These are phyloP conservation scores for Fusarium keratoplasticum DNA, from an alignment of 2,329 filamentous ascomycete genomes.

Conservation along the genomic window DNA sequence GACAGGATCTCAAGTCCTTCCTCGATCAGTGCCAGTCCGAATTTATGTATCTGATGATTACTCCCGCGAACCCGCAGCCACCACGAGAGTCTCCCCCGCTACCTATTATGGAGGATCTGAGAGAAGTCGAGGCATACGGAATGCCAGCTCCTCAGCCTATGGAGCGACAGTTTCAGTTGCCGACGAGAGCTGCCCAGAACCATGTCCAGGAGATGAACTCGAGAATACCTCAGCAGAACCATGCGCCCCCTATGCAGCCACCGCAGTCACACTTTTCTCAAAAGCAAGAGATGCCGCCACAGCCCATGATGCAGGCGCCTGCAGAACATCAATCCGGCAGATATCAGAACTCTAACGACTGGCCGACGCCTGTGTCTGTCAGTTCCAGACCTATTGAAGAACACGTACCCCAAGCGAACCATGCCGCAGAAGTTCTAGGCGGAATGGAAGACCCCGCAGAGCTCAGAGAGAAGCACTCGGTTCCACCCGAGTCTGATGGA, in stretches of 20 bases:
- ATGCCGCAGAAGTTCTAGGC: slow-evolving; percentile 54
- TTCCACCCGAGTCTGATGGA: slow-evolving; percentile 71
- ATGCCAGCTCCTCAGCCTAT: slow-evolving; percentile 57
- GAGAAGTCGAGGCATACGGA: slow-evolving; percentile 64
- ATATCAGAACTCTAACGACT: slow-evolving; percentile 53
- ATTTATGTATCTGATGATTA: slow-evolving; percentile 76
- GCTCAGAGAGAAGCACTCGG: slow-evolving; percentile 59
- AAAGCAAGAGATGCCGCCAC: slow-evolving; percentile 57
- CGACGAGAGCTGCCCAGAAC: slow-evolving; percentile 63
- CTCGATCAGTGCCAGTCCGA: slow-evolving; percentile 74
- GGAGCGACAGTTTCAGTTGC: slow-evolving; percentile 55
- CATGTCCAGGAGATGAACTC: slow-evolving; percentile 65
- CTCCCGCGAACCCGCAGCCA: slow-evolving; percentile 73
- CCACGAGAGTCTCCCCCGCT: slow-evolving; percentile 72
- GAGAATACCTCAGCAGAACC: slow-evolving; percentile 67
- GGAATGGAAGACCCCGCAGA: slow-evolving; percentile 56
- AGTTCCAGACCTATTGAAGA: slow-evolving; percentile 52
- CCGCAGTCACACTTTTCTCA: slow-evolving; percentile 48
- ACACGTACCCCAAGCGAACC: slow-evolving; percentile 48
- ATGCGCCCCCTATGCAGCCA: slow-evolving; percentile 67
- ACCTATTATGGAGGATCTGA: slow-evolving; percentile 69
- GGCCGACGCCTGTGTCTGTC: slow-evolving; percentile 49
- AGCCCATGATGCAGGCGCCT: slow-evolving; percentile 65
- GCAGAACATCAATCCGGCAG: slow-evolving; percentile 60
- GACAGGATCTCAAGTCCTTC: slow-evolving; percentile 68